phyloP scores from a whole-genome alignment of 176 grass and related monocot species.

The Lolium rigidum region DNA sequence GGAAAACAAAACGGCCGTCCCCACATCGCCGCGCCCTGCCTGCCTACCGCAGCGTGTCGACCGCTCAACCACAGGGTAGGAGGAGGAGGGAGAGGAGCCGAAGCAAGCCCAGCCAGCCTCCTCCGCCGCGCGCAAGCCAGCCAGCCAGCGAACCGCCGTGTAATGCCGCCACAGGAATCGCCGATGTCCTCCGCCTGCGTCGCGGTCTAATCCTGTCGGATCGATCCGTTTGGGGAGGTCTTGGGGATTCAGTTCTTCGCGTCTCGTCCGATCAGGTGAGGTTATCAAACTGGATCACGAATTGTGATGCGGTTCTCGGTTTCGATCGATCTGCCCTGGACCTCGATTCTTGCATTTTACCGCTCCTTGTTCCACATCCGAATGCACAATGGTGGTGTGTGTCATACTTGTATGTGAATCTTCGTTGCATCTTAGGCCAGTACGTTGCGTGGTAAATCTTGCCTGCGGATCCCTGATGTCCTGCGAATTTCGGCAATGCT shows the following conservation, averaged over 20 bases:
- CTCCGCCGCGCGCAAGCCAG: background rate
- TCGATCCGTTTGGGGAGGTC: background rate
- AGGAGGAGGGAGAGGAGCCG: background rate
- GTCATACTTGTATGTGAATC: background rate
- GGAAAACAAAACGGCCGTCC: background rate
- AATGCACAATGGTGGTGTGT: background rate
- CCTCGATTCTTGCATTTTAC: background rate
- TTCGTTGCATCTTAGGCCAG: background rate
- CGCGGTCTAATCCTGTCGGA: background rate
- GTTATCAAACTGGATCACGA: background rate
- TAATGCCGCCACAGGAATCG: background rate
- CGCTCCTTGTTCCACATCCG: background rate
- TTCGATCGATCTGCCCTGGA: background rate
- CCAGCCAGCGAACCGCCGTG: slow-evolving; percentile 6
- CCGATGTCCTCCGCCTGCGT: background rate
- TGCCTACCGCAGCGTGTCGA: background rate
- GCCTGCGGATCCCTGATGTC: background rate
- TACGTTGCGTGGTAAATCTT: background rate
- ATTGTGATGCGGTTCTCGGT: background rate
- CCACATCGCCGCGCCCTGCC: slow-evolving; percentile 34
- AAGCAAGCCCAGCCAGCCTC: slow-evolving; percentile 5
- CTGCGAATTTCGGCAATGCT: background rate
- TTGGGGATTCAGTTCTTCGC: background rate
- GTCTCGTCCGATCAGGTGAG: background rate
- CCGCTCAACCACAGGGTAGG: slow-evolving; percentile 14